Percentiles rank a stretch among this genome's conserved stretches.
phyloP scores from a whole-genome alignment of 2,329 filamentous ascomycete species.

The Stachybotrys elegans region DNA sequence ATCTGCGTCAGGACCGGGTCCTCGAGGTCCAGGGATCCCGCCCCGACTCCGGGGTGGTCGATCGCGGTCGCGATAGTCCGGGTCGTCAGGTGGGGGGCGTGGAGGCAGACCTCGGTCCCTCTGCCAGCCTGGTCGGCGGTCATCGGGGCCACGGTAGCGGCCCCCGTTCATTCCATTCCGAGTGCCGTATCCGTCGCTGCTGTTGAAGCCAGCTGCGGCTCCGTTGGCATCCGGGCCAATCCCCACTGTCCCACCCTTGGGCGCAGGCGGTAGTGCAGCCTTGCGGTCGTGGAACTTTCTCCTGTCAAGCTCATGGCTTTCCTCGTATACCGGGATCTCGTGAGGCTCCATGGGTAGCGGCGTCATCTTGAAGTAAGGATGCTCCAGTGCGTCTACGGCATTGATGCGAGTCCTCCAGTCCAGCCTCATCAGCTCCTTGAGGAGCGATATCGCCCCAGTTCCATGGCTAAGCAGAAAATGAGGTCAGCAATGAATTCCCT shows the following conservation, averaged over 20 bases:
- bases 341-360: constrained; percentile 77
- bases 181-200: constrained; percentile 43
- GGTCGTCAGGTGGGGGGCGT: constrained; percentile 41
- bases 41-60: constrained; percentile 24
- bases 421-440: constrained; percentile 77
- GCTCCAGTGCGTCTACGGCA: constrained; percentile 86
- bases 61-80: constrained; percentile 37
- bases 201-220: constrained; percentile 42
- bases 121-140: constrained; percentile 50
- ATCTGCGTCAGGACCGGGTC: constrained; percentile 33
- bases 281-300: constrained; percentile 85
- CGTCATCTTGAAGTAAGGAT: constrained; percentile 79
- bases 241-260: constrained; percentile 85
- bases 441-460: constrained; percentile 67
- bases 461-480: constrained; percentile 51
- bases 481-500: constrained; percentile 10
- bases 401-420: constrained; percentile 89
- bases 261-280: constrained; percentile 79
- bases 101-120: constrained; percentile 47
- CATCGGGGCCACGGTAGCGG: constrained; percentile 37
- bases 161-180: constrained; percentile 44
- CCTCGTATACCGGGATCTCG: constrained; percentile 87
- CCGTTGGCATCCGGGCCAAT: constrained; percentile 55
- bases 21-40: constrained; percentile 23
- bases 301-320: constrained; percentile 94